Evolutionary conservation across 148 eudicot species (phyloP).

Genomic region (Arbutus unedo): DNA sequence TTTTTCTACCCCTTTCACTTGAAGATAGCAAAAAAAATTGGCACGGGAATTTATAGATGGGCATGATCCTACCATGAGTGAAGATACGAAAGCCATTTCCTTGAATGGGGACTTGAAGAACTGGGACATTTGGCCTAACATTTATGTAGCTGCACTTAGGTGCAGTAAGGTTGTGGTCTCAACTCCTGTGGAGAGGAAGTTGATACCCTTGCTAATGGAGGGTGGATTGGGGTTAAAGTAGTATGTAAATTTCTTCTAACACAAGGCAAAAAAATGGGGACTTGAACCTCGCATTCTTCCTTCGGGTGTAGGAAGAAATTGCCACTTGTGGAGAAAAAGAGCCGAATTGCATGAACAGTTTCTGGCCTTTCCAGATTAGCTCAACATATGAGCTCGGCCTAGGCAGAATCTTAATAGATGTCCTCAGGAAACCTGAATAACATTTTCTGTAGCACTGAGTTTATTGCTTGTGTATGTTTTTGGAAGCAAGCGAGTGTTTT

Average conservation of each 20-base stretch:
- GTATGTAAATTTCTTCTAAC: too few relatives aligned
- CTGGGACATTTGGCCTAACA: too few relatives aligned
- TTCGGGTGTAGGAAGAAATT: neutral
- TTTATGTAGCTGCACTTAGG: too few relatives aligned
- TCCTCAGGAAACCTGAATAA: neutral
- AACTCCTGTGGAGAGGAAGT: too few relatives aligned
- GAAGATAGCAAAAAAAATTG: neutral
- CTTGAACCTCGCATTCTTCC: neutral
- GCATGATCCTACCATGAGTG: neutral
- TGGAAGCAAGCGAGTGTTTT: neutral
- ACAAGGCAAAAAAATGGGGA: neutral
- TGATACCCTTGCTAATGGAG: too few relatives aligned
- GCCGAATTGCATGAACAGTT: neutral
- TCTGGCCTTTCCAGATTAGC: neutral
- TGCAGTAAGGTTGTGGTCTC: too few relatives aligned
- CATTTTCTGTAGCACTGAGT: neutral
- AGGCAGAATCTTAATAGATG: neutral
- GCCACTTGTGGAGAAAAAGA: neutral
- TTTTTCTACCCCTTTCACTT: constrained; percentile 6
- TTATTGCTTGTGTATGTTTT: neutral
- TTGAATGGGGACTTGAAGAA: neutral
- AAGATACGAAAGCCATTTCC: neutral
- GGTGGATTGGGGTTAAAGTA: too few relatives aligned
- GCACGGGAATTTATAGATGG: neutral
- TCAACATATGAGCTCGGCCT: neutral